Evolutionary conservation across 2,329 filamentous ascomycete species (phyloP), one percentile per base, ranked within the genome.

Genomic region (Botrytis byssoidea): DNA sequence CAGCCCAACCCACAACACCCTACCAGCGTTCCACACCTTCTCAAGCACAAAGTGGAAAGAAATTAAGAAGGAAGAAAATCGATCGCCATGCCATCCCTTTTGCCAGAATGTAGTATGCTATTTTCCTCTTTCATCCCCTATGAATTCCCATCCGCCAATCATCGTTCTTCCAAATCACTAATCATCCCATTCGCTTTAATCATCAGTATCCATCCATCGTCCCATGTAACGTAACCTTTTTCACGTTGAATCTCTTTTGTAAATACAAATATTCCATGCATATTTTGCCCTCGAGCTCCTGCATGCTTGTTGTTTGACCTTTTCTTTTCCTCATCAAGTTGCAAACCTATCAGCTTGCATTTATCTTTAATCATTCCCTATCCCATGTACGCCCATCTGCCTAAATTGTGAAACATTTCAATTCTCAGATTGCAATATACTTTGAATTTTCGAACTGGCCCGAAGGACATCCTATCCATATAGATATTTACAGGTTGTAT

Each of bases 401-500:
- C 61, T 18, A 65, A 29, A 37, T 66, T 48, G 64, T n/a, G 16
- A 66, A 42, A 48, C 22, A 51, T 35, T 66, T 48, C 46, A 46
- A 67, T 55, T 55, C 16, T 46, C 46, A 40, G 65, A 67, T 67
- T 35, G 32, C 65, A 67, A 67, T 55, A 67, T 67, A 48, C 65
- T 42, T 18, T 67, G 64, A n/a, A 67, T 40, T 67, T 67, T 51
- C 32, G 25, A 55, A 40, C n/a, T 48, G n/a, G 10, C 32, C 65
- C 46, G 65, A 55, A 67, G 65, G n/a, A 9, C 35, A 55, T 51
- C 35, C 37, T 60, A 9, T 44, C 12, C 63, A 46, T 35, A 25
- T 44, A 35, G 16, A 60, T 77, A 78, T 81, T 80, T 80, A 82
- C 78, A 81, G 74, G 73, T 80, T 82, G 75, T 81, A 81, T 64